phyloP scores from a whole-genome alignment of 352 stramenopile species.

The Phytophthora palmivora region DNA sequence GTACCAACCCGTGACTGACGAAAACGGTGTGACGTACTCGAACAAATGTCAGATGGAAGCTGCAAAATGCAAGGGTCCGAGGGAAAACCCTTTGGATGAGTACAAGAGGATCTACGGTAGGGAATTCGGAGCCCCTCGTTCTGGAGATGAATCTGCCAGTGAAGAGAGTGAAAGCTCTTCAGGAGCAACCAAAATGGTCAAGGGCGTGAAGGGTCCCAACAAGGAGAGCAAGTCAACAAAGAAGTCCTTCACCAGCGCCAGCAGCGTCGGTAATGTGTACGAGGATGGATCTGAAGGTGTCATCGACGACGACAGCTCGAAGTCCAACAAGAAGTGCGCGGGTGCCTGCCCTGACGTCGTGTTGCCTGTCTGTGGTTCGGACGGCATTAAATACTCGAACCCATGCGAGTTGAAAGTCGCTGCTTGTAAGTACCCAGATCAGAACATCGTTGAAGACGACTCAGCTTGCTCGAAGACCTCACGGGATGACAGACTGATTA shows the following conservation, averaged over 20 bases:
- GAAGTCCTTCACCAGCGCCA: slow-evolving; percentile 1
- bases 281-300: slow-evolving; percentile 26
- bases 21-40: slow-evolving; percentile 41
- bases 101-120: slow-evolving; percentile 27
- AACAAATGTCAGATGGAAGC: slow-evolving; percentile 43
- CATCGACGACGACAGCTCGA: slow-evolving; percentile 18
- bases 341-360: slow-evolving; percentile 30
- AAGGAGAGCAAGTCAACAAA: slow-evolving; percentile 18
- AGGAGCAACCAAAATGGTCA: slow-evolving; percentile 4
- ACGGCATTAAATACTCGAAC: slow-evolving; percentile 44
- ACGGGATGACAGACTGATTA: background rate
- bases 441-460: slow-evolving; percentile 21
- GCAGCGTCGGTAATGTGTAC: slow-evolving; percentile 19
- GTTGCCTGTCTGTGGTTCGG: slow-evolving; percentile 41
- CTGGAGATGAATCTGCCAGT: slow-evolving; percentile 5
- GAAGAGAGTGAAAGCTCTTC: slow-evolving; percentile 7
- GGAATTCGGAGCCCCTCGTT: slow-evolving; percentile 16
- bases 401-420: slow-evolving; percentile 29
- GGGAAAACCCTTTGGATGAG: slow-evolving; percentile 23
- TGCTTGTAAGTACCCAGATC: slow-evolving; percentile 22
- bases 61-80: slow-evolving; percentile 40
- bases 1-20: slow-evolving; percentile 37
- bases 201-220: slow-evolving; percentile 9
- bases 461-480: slow-evolving; percentile 2
- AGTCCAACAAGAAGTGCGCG: slow-evolving; percentile 13